Evolutionary conservation across 2,329 filamentous ascomycete genomes (phyloP).

Genomic region (Aspergillus sp.): DNA sequence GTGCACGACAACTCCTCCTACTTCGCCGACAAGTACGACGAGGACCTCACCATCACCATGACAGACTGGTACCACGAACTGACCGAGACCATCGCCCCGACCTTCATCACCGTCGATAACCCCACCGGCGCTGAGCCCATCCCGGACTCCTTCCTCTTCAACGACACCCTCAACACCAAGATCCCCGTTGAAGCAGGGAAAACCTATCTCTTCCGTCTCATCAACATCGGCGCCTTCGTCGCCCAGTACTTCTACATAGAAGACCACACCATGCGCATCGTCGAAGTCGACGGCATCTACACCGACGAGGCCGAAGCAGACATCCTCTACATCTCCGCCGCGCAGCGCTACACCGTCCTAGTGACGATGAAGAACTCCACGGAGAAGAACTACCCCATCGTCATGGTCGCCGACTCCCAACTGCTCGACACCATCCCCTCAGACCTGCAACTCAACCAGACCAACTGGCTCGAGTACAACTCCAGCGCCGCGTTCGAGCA

Average conservation of each 20-base stretch:
- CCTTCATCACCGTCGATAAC: constrained; percentile 46
- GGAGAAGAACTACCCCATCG: constrained; percentile 65
- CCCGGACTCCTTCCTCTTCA: constrained; percentile 65
- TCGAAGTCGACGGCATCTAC: constrained; percentile 74
- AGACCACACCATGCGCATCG: constrained; percentile 62
- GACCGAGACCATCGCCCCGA: constrained; percentile 56
- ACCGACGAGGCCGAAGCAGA: constrained; percentile 61
- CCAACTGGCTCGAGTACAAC: constrained; percentile 65
- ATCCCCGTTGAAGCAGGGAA: constrained; percentile 64
- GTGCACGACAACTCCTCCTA: constrained; percentile 60
- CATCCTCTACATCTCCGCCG: constrained; percentile 67
- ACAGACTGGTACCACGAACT: constrained; percentile 73
- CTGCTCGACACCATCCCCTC: constrained; percentile 37
- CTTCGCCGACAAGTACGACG: constrained; percentile 54
- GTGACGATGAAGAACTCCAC: constrained; percentile 65
- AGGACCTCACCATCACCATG: constrained; percentile 67
- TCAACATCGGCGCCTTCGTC: constrained; percentile 73
- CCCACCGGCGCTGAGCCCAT: constrained; percentile 66
- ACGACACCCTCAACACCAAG: constrained; percentile 64
- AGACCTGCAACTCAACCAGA: constrained; percentile 41
- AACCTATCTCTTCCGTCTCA: constrained; percentile 72
- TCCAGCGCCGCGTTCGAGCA: constrained; percentile 50
- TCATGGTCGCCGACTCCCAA: constrained; percentile 36
- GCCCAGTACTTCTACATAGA: constrained; percentile 54
- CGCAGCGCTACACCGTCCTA: constrained; percentile 61